Percentiles rank a stretch among this genome's conserved stretches.
Evolutionary conservation across 768 basidiomycete genomes (phyloP).

Genomic region (Podaxis rugospora): DNA sequence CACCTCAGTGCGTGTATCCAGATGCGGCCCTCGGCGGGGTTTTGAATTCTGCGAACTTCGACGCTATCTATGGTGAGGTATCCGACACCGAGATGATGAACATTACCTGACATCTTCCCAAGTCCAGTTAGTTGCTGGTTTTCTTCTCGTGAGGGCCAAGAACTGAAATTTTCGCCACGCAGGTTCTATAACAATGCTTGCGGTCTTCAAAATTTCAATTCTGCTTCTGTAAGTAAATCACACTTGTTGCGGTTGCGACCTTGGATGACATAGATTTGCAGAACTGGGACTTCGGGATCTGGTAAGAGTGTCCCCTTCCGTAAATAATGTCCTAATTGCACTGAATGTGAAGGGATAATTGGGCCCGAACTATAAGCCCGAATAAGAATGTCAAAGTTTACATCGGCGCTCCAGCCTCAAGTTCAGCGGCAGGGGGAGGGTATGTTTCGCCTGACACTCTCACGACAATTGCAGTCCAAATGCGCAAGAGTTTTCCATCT

Average conservation of each 20-base stretch:
- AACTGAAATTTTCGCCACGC: slow-evolving; percentile 11
- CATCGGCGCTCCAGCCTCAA: slow-evolving; percentile 60
- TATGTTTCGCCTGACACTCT: slow-evolving; percentile 48
- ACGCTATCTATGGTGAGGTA: slow-evolving; percentile 58
- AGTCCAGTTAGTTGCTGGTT: slow-evolving; percentile 29
- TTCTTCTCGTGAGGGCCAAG: neutral
- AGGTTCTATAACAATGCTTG: slow-evolving; percentile 60
- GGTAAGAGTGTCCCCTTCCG: slow-evolving; percentile 27
- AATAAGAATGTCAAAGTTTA: slow-evolving; percentile 62
- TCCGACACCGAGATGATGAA: neutral
- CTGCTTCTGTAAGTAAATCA: slow-evolving; percentile 40
- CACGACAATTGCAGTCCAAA: slow-evolving; percentile 40
- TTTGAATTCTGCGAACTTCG: slow-evolving; percentile 58
- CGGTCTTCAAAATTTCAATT: slow-evolving; percentile 42
- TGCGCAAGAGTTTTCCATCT: slow-evolving; percentile 55
- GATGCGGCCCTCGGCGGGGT: slow-evolving; percentile 58
- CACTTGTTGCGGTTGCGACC: neutral
- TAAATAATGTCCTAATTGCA: neutral
- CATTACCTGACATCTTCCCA: slow-evolving; percentile 1
- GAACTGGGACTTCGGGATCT: slow-evolving; percentile 62
- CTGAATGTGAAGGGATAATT: slow-evolving; percentile 45
- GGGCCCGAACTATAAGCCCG: slow-evolving; percentile 54
- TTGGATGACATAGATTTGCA: slow-evolving; percentile 16
- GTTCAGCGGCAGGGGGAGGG: slow-evolving; percentile 53
- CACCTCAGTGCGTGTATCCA: slow-evolving; percentile 67